Conservation (phyloP, 2,329 filamentous ascomycete species). For the Cladosporium sp. region DNA sequence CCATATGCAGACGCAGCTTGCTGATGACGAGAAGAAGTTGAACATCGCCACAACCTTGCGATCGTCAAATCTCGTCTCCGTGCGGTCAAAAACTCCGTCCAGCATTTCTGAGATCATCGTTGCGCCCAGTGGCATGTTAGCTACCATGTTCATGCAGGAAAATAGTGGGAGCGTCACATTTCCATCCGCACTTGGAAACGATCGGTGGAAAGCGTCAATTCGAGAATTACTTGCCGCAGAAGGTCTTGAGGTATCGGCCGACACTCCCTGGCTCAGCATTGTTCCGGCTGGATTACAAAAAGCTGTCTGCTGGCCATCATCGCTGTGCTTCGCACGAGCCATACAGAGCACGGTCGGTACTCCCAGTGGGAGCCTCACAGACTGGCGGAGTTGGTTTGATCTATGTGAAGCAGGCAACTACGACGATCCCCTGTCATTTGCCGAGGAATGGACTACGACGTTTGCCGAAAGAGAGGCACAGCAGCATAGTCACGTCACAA, state of each 20-base stretch:
- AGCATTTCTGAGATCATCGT: neutral
- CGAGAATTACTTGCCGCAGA: constrained; percentile 11
- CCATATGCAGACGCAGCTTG: constrained; percentile 10
- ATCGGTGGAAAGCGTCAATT: constrained; percentile 15
- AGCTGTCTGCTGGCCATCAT: constrained; percentile 22
- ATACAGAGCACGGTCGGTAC: neutral
- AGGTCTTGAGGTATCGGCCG: constrained; percentile 12
- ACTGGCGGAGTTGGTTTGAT: constrained; percentile 25
- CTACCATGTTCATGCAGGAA: neutral
- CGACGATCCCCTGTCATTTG: constrained; percentile 27
- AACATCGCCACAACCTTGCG: constrained; percentile 9
- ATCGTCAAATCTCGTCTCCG: constrained; percentile 5
- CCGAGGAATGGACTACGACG: constrained; percentile 26
- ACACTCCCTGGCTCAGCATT: neutral
- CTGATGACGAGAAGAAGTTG: constrained; percentile 11
- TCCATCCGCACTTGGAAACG: neutral
- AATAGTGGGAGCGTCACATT: neutral
- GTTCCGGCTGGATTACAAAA: constrained; percentile 9
- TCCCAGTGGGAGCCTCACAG: neutral
- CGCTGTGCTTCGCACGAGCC: constrained; percentile 18
- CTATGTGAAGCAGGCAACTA: constrained; percentile 18
- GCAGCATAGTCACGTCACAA: neutral
- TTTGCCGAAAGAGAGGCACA: constrained; percentile 22
- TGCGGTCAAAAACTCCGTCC: neutral
- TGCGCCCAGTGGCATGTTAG: neutral